These are phyloP conservation scores for Penicillium taxi DNA, from an alignment of 495 filamentous ascomycete species.

Conservation along the genomic window DNA sequence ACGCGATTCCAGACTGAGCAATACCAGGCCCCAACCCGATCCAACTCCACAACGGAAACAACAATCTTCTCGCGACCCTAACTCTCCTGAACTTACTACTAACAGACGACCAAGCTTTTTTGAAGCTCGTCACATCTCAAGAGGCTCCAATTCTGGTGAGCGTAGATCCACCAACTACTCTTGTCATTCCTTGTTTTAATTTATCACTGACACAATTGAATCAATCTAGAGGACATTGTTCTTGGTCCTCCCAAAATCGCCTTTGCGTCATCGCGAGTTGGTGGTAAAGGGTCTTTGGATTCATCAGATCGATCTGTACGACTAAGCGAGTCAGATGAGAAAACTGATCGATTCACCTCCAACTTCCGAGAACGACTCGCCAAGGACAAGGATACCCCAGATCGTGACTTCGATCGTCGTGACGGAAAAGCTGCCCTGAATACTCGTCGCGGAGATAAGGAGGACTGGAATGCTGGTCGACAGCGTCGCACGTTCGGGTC, in stretches of 20 bases:
- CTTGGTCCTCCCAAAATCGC: slow-evolving; percentile 81
- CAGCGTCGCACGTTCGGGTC: slow-evolving; percentile 44
- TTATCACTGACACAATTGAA: slow-evolving; percentile 5
- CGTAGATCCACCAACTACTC: slow-evolving; percentile 6
- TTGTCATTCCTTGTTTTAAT: not conserved
- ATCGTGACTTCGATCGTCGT: slow-evolving; percentile 38
- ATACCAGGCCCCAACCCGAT: slow-evolving; percentile 35
- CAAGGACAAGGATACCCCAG: slow-evolving; percentile 39
- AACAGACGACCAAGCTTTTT: slow-evolving; percentile 53
- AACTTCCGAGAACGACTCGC: slow-evolving; percentile 50
- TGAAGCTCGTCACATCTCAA: slow-evolving; percentile 54
- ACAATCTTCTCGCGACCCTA: slow-evolving; percentile 36
- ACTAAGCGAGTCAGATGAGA: slow-evolving; percentile 43
- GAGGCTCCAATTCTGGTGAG: slow-evolving; percentile 52
- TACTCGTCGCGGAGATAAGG: slow-evolving; percentile 42
- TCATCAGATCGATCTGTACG: slow-evolving; percentile 40
- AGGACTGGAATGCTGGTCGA: slow-evolving; percentile 53
- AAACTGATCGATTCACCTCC: slow-evolving; percentile 56
- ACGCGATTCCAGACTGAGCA: slow-evolving; percentile 22
- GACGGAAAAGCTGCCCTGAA: slow-evolving; percentile 33
- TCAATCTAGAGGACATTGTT: slow-evolving; percentile 70
- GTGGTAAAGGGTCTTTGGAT: slow-evolving; percentile 46
- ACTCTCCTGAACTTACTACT: slow-evolving; percentile 28
- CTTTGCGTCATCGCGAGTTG: slow-evolving; percentile 69
- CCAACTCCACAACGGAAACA: slow-evolving; percentile 42